Evolutionary conservation across 2,329 filamentous ascomycete species (phyloP).

Genomic region (Blumeria graminis): DNA sequence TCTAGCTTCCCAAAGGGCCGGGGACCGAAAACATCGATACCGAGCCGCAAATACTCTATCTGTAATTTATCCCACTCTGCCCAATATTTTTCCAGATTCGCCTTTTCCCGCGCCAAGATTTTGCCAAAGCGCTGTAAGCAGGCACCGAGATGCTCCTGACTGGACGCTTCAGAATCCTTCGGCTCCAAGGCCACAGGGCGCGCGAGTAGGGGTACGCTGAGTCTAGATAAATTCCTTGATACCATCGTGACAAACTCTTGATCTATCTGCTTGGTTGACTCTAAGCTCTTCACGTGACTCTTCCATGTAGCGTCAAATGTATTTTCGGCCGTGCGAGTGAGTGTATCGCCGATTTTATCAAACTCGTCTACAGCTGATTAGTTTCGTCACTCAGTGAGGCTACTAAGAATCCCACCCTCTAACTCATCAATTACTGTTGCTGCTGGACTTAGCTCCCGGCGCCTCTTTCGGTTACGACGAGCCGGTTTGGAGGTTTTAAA

Average conservation of each 20-base stretch:
- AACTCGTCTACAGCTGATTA: conserved; percentile 5
- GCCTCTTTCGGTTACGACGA: conserved; percentile 4
- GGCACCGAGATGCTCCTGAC: background rate
- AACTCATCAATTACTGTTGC: conserved; percentile 5
- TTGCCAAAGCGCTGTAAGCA: background rate
- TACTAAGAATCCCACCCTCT: conserved; percentile 2
- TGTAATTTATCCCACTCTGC: conserved; percentile 12
- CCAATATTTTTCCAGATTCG: conserved; percentile 10
- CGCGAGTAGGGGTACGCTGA: conserved; percentile 7
- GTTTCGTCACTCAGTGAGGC: background rate
- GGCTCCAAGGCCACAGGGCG: conserved; percentile 3
- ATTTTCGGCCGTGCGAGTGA: conserved; percentile 2
- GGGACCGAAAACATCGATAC: conserved; percentile 6
- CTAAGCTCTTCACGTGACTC: conserved; percentile 4
- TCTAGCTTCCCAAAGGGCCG: conserved; percentile 4
- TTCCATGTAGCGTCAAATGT: conserved; percentile 7
- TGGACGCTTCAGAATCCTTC: conserved; percentile 1
- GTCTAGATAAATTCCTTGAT: background rate
- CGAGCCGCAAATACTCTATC: conserved; percentile 10
- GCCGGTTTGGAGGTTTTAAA: conserved; percentile 8
- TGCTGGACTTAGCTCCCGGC: conserved; percentile 4
- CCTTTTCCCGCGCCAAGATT: conserved; percentile 1
- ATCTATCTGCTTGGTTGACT: conserved; percentile 1
- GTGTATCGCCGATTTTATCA: background rate
- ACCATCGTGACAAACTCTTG: conserved; percentile 6